Percentiles rank a stretch among this genome's conserved stretches.
phyloP scores from a whole-genome alignment of 176 grass and related monocot species.

The Ampelocalamus luodianensis region DNA sequence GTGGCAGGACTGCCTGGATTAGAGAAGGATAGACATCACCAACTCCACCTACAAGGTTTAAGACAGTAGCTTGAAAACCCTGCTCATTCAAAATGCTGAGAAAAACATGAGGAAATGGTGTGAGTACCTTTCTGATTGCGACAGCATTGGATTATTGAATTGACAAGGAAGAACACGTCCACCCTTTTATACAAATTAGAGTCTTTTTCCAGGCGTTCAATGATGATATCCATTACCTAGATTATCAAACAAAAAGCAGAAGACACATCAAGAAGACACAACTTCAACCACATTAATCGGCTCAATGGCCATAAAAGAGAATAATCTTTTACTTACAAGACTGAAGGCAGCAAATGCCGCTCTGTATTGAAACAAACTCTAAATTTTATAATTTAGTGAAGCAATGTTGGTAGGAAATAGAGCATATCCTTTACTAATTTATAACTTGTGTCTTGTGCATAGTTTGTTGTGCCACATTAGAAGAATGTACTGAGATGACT shows the following conservation, averaged over 20 bases:
- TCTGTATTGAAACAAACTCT: conserved; percentile 1
- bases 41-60: conserved; percentile 67
- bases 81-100: conserved; percentile 14
- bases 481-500: conserved; percentile 9
- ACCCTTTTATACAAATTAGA: conserved; percentile 84
- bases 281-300: neutral
- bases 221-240: conserved; percentile 93
- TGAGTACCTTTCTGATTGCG: conserved; percentile 84
- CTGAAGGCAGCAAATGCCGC: conserved; percentile 4
- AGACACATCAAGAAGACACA: conserved; percentile 20
- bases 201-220: conserved; percentile 87
- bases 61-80: conserved; percentile 16
- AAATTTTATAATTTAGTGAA: neutral
- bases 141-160: conserved; percentile 94
- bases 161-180: conserved; percentile 92
- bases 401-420: conserved; percentile 8
- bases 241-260: conserved; percentile 39
- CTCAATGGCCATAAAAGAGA: conserved; percentile 15
- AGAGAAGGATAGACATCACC: conserved; percentile 83
- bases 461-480: conserved; percentile 1
- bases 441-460: conserved; percentile 20
- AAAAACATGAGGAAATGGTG: conserved; percentile 12
- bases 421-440: conserved; percentile 1
- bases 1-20: conserved; percentile 87
- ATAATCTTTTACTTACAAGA: conserved; percentile 28